Percentiles rank a stretch among this genome's conserved stretches.
Conservation (phyloP, 495 filamentous ascomycete species). For the Geoglossum glabrum region DNA sequence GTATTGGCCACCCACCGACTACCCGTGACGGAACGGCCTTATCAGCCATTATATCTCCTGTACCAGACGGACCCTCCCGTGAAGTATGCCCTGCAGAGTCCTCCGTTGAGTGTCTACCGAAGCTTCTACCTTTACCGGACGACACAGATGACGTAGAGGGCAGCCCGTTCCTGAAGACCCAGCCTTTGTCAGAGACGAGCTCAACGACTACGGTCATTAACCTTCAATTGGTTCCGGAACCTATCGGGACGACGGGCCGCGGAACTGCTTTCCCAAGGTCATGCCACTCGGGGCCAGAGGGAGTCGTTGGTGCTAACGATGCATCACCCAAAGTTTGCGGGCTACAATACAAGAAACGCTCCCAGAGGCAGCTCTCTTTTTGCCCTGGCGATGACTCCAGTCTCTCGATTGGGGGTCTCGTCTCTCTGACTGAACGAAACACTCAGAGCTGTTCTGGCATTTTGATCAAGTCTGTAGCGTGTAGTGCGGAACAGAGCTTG, state of each 20-base stretch:
- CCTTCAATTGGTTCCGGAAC: neutral
- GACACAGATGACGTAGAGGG: neutral
- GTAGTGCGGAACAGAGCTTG: neutral
- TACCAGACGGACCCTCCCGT: neutral
- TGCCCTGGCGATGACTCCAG: neutral
- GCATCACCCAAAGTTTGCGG: neutral
- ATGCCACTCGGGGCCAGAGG: neutral
- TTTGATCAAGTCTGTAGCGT: neutral
- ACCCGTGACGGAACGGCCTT: neutral
- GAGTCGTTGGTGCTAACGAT: neutral
- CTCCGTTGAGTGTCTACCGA: too few relatives aligned
- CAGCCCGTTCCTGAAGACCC: neutral
- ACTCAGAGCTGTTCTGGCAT: neutral
- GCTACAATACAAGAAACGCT: neutral
- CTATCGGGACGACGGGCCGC: neutral
- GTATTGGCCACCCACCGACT: neutral
- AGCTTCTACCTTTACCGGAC: neutral
- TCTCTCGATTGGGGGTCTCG: neutral
- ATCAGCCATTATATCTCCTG: neutral
- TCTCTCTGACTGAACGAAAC: neutral
- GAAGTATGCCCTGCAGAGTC: neutral
- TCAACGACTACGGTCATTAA: neutral
- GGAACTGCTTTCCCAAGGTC: neutral
- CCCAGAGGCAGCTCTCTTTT: neutral
- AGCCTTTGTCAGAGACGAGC: neutral